Conservation (phyloP, 1,284 basidiomycete species). For the Pisolithus thermaeus region DNA sequence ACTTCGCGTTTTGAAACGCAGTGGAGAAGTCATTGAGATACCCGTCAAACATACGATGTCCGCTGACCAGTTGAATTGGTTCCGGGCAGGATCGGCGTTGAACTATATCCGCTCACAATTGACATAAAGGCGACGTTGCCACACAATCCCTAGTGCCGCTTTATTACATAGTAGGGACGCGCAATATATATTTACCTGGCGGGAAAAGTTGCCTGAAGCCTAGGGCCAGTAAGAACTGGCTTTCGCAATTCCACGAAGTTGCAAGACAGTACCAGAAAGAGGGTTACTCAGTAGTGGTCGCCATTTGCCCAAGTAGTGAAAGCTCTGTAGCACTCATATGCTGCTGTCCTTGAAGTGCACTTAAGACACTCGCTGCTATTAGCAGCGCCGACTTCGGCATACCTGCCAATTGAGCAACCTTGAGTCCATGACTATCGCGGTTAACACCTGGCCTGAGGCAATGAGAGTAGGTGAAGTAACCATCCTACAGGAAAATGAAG, state of each 20-base stretch:
- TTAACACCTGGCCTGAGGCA: constrained; percentile 80
- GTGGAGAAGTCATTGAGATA: constrained; percentile 64
- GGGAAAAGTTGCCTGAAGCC: too few relatives aligned
- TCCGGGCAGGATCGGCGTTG: constrained; percentile 80
- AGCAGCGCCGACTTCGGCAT: constrained; percentile 65
- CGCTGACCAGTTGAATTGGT: constrained; percentile 82
- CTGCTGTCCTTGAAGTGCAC: constrained; percentile 30
- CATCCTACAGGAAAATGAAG: constrained; percentile 41
- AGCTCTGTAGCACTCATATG: constrained; percentile 20
- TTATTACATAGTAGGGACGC: background rate
- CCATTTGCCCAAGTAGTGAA: constrained; percentile 22
- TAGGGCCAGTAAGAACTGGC: too few relatives aligned
- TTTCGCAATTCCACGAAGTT: too few relatives aligned
- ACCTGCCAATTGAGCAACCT: constrained; percentile 85
- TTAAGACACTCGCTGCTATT: constrained; percentile 51
- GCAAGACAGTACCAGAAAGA: background rate
- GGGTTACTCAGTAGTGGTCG: constrained; percentile 3
- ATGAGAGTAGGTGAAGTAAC: constrained; percentile 81
- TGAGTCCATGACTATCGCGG: constrained; percentile 86
- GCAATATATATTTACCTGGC: too few relatives aligned
- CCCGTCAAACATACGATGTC: constrained; percentile 85
- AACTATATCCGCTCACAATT: constrained; percentile 72
- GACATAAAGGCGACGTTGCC: constrained; percentile 10
- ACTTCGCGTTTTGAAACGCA: constrained; percentile 65
- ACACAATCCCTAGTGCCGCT: background rate